Conservation (phyloP, 108 stramenopile species). For the Heterococcus sp. region DNA sequence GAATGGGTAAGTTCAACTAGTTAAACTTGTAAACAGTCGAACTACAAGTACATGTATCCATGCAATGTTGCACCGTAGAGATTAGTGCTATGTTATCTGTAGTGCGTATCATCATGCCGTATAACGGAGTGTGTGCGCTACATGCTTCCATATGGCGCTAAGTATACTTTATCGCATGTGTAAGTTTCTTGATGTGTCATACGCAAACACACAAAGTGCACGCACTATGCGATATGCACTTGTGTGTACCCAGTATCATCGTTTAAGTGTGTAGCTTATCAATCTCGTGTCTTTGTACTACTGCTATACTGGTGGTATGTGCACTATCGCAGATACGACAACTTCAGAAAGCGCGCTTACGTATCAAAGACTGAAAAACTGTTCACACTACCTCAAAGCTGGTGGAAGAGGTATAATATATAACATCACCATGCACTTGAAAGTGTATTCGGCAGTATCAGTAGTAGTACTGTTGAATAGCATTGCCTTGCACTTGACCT, state of each 20-base stretch:
- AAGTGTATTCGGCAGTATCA: too few relatives aligned
- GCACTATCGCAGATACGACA: slow-evolving; percentile 66
- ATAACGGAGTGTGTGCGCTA: not conserved
- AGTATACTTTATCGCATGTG: not conserved
- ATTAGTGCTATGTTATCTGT: not conserved
- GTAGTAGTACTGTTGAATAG: too few relatives aligned
- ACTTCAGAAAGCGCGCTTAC: slow-evolving; percentile 86
- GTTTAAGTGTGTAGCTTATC: too few relatives aligned
- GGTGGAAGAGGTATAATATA: slow-evolving; percentile 53
- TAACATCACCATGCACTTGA: too few relatives aligned
- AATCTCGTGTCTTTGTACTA: not conserved
- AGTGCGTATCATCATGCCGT: not conserved
- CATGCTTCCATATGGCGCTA: not conserved
- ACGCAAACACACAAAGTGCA: not conserved
- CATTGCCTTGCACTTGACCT: too few relatives aligned
- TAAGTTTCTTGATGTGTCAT: not conserved
- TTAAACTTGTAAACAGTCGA: not conserved
- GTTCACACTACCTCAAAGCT: slow-evolving; percentile 82
- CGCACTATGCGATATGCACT: too few relatives aligned
- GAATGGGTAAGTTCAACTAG: slow-evolving; percentile 53
- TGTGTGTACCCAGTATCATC: too few relatives aligned
- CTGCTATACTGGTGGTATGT: not conserved
- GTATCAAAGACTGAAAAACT: slow-evolving; percentile 92
- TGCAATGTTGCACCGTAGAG: not conserved
- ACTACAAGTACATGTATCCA: not conserved